phyloP scores from a whole-genome alignment of 495 filamentous ascomycete species.

The Saxophila tyrrhenica region DNA sequence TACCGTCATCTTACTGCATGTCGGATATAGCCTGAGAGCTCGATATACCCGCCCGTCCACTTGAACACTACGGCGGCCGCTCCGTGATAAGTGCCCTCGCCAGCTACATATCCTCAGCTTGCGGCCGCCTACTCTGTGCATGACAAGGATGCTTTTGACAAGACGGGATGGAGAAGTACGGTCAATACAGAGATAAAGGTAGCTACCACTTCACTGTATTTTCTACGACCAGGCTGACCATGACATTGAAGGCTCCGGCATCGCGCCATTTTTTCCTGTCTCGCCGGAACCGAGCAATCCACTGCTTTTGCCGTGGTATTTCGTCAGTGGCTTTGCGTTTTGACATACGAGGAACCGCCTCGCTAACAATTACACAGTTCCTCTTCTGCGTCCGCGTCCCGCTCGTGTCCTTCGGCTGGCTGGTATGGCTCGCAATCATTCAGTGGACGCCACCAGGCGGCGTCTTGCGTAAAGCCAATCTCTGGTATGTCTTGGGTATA shows the following conservation, averaged over 20 bases:
- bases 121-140: background rate
- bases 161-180: constrained; percentile 82
- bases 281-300: constrained; percentile 47
- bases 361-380: constrained; percentile 32
- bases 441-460: constrained; percentile 81
- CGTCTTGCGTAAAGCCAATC: constrained; percentile 61
- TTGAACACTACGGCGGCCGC: no score
- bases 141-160: background rate
- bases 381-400: constrained; percentile 74
- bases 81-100: no score
- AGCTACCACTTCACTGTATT: constrained; percentile 8
- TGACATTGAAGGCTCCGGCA: constrained; percentile 63
- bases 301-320: constrained; percentile 41
- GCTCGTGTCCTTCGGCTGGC: constrained; percentile 52
- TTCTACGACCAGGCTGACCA: constrained; percentile 6
- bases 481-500: constrained; percentile 78
- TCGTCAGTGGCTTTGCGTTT: constrained; percentile 1
- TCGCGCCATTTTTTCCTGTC: constrained; percentile 87
- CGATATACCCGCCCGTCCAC: no score
- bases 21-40: no score
- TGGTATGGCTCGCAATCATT: constrained; percentile 63
- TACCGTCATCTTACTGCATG: no score
- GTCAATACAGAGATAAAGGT: constrained; percentile 91
- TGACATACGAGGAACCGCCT: no score
- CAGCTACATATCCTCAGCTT: no score